A percentile compares a stretch with the other conserved stretches of the same genome.
These are phyloP conservation scores for Elsinoe australis DNA, from an alignment of 2,329 filamentous ascomycete genomes.

Conservation along the genomic window DNA sequence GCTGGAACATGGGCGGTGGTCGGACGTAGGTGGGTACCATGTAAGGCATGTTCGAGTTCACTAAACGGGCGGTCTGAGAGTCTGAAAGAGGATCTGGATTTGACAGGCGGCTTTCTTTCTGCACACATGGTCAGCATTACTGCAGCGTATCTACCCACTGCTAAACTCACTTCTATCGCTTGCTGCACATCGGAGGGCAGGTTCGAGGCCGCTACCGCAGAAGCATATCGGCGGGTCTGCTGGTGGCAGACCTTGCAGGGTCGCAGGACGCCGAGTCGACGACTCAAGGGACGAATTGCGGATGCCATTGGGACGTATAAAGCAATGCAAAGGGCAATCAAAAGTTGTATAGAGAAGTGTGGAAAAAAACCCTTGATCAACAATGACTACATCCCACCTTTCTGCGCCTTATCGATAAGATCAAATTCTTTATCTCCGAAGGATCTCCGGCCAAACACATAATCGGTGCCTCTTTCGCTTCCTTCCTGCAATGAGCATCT, in stretches of 20 bases:
- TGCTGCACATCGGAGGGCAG: conserved; percentile 36
- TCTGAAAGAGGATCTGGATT: conserved; percentile 67
- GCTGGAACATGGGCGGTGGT: conserved; percentile 80
- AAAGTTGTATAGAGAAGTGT: too few species aligned
- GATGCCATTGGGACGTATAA: conserved; percentile 3
- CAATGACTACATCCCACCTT: conserved; percentile 14
- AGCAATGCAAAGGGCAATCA: neutral
- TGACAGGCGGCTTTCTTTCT: conserved; percentile 47
- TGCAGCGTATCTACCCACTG: too few species aligned
- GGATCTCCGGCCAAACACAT: conserved; percentile 14
- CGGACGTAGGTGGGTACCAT: conserved; percentile 96
- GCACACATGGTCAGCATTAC: conserved; percentile 19
- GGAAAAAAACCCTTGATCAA: conserved; percentile 14
- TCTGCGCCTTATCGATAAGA: conserved; percentile 9
- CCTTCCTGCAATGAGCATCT: too few species aligned
- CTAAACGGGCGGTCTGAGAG: conserved; percentile 65
- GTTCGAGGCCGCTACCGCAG: conserved; percentile 35
- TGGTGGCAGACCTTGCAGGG: neutral
- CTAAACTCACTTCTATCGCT: conserved; percentile 34
- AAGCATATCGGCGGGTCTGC: conserved; percentile 29
- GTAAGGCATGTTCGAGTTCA: conserved; percentile 69
- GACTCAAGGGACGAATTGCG: conserved; percentile 13
- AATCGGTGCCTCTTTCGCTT: too few species aligned
- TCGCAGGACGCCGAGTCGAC: conserved; percentile 3
- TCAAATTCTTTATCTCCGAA: conserved; percentile 13